phyloP scores from a whole-genome alignment of 164 flowering plant genomes.

The Santalum album region DNA sequence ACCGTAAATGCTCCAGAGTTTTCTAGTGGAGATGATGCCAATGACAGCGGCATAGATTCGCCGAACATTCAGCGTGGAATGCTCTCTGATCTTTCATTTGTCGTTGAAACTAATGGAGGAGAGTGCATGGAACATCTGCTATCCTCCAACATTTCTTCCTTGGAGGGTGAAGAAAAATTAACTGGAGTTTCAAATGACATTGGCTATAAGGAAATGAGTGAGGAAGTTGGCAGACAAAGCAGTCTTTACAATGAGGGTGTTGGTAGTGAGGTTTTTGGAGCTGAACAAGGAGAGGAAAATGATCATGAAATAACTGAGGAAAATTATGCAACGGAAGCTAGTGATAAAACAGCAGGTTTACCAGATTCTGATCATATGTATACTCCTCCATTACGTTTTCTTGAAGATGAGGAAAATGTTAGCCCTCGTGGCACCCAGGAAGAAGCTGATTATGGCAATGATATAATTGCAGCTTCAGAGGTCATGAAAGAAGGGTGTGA shows the following conservation, averaged over 20 bases:
- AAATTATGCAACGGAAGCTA: background rate
- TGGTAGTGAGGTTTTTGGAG: background rate
- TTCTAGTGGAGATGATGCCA: constrained; percentile 26
- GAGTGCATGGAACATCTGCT: constrained; percentile 7
- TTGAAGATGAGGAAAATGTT: constrained; percentile 2
- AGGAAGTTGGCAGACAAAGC: constrained; percentile 3
- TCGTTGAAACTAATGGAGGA: constrained; percentile 6
- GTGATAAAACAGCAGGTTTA: background rate
- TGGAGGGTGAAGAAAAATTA: constrained; percentile 4
- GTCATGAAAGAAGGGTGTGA: background rate
- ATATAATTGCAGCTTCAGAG: constrained; percentile 3
- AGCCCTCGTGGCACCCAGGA: constrained; percentile 4
- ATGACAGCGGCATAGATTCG: constrained; percentile 6
- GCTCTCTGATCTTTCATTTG: background rate
- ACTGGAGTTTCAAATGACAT: constrained; percentile 1
- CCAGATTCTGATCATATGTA: background rate
- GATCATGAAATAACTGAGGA: background rate
- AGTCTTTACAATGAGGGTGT: constrained; percentile 1
- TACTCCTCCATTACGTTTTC: background rate
- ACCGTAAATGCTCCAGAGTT: constrained; percentile 29
- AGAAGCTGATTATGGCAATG: constrained; percentile 3
- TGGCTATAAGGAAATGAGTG: constrained; percentile 3
- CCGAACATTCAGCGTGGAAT: constrained; percentile 6
- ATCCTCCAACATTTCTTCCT: constrained; percentile 3
- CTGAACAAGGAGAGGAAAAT: background rate